Base-by-base conservation (phyloP, 2,329 filamentous ascomycete species). In the Xylaria sp. region DNA sequence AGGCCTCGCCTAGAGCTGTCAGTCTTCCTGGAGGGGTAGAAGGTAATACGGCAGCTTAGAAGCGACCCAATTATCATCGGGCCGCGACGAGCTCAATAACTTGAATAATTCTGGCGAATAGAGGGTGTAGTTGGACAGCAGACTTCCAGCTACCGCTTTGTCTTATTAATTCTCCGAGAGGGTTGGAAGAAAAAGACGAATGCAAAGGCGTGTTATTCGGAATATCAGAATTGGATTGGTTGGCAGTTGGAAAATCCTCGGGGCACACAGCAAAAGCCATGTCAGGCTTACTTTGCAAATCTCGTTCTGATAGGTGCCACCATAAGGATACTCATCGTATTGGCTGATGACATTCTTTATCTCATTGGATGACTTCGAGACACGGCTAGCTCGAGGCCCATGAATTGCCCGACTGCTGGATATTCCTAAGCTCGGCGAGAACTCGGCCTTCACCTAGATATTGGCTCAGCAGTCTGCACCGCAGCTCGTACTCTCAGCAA, bases 221-320 rank as follows among this genome's bases (percentile, higher is more conserved):
- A 4, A 48, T 49, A 55, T 60, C 60, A 49, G 39, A 36, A 58
- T 67, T 63, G 9, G 60, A 57, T 57, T 49, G 39, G 43, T 23
- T 18, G 48, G 23, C 33, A n/a, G 23, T 55, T 56, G 18, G 9
- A 28, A 49, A 20, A 36, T 23, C 28, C 13, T 51, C 20, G 25
- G n/a, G 49, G n/a, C 41, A 43, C 41, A 60, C 28, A 64, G 28
- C 49, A 57, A 49, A 51, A 58, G 46, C 41, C n/a, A 20, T 41
- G 54, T 64, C 58, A 49, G 63, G 56, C 49, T 68, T 60, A 49
- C 56, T 20, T 55, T 12, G 43, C 48, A n/a, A 48, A 52, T 39
- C 31, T 51, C 31, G 49, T 49, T 20, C 39, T 15, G 18, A 36
- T 33, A 6, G 46, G 10, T 18, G 36, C 55, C 63, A 15, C 33